These are phyloP conservation scores for Heritiera fomes DNA, from an alignment of 345 rosid genomes.

Conservation along the genomic window DNA sequence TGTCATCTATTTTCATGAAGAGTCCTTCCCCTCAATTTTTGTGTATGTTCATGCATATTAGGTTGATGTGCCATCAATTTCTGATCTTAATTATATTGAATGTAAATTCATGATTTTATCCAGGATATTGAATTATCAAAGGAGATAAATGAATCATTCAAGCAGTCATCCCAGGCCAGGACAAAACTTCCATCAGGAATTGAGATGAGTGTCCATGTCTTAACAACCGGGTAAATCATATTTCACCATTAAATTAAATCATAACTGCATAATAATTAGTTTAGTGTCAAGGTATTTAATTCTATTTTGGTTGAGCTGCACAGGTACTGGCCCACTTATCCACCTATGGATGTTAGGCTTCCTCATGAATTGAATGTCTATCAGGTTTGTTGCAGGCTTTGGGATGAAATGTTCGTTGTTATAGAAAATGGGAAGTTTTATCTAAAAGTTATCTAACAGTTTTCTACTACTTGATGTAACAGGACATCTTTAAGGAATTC, in stretches of 20 bases:
- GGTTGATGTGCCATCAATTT: neutral
- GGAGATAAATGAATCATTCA: slow-evolving; percentile 97
- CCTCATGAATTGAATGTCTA: slow-evolving; percentile 98
- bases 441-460: neutral
- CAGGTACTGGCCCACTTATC: slow-evolving; percentile 99
- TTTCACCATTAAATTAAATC: neutral
- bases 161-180: slow-evolving; percentile 95
- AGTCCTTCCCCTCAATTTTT: neutral
- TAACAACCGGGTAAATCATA: slow-evolving; percentile 80
- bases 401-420: slow-evolving; percentile 14
- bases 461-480: slow-evolving; percentile 27
- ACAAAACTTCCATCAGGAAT: slow-evolving; percentile 93
- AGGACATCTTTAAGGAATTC: slow-evolving; percentile 98
- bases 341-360: slow-evolving; percentile 98
- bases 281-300: slow-evolving; percentile 1
- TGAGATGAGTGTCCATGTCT: slow-evolving; percentile 97
- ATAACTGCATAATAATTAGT: slow-evolving; percentile 8
- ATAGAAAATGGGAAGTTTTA: neutral
- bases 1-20: neutral
- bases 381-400: slow-evolving; percentile 62
- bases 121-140: slow-evolving; percentile 97
- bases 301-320: slow-evolving; percentile 37
- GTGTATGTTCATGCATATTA: neutral
- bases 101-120: slow-evolving; percentile 21
- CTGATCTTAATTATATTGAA: slow-evolving; percentile 17